Percentiles rank a stretch among this genome's conserved stretches.
Conservation (phyloP, 768 basidiomycete species). For the Tylopilus sp. region DNA sequence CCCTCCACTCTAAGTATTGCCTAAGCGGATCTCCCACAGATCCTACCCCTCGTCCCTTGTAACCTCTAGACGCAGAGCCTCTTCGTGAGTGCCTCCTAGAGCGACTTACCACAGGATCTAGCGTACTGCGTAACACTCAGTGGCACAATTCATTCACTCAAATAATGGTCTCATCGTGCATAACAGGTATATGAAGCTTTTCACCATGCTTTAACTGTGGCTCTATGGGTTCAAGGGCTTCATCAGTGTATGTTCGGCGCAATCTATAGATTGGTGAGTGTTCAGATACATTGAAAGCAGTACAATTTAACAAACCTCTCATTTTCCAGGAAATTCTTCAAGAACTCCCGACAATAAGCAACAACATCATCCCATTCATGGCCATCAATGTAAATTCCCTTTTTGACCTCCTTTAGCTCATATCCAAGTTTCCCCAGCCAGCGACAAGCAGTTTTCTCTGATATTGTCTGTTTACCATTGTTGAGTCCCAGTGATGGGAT, state of each 20-base stretch:
- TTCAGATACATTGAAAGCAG: too few species aligned
- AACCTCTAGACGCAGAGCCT: too few species aligned
- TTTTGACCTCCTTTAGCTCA: conserved; percentile 22
- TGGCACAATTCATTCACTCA: conserved; percentile 17
- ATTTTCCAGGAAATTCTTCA: background rate
- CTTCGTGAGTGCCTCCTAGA: too few species aligned
- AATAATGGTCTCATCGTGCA: conserved; percentile 23
- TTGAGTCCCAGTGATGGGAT: background rate
- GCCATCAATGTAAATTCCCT: conserved; percentile 10
- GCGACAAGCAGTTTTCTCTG: conserved; percentile 19
- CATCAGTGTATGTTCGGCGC: background rate
- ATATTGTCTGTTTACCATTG: background rate
- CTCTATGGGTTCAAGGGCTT: background rate
- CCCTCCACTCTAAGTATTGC: too few species aligned
- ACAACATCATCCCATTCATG: background rate
- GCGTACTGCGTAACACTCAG: too few species aligned
- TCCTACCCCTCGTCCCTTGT: too few species aligned
- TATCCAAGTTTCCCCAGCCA: conserved; percentile 34
- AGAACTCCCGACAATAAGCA: background rate
- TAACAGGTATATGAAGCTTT: background rate
- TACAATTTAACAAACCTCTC: background rate
- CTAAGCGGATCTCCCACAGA: too few species aligned
- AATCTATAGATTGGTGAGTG: too few species aligned
- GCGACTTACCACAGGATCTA: too few species aligned
- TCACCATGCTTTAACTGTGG: background rate